Conservation (phyloP, 2,329 filamentous ascomycete species). For the Parastagonospora avenae region DNA sequence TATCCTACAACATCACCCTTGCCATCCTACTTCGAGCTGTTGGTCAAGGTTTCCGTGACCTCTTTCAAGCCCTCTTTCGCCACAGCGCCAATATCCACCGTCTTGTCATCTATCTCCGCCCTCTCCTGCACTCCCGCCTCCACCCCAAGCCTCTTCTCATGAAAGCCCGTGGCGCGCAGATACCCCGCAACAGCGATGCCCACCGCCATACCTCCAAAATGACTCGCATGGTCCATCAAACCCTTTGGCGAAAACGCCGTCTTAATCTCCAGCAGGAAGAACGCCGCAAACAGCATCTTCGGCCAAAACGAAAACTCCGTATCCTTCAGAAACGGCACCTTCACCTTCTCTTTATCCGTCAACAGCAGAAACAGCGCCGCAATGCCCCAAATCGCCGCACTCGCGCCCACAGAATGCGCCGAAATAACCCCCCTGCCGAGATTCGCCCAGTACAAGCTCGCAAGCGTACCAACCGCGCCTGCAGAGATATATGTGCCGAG, state of each 20-base stretch:
- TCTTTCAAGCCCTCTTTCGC: conserved; percentile 28
- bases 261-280: conserved; percentile 32
- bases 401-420: conserved; percentile 39
- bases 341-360: conserved; percentile 37
- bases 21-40: neutral
- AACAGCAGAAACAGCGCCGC: conserved; percentile 35
- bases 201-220: conserved; percentile 41
- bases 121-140: conserved; percentile 14
- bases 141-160: conserved; percentile 15
- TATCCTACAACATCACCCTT: neutral
- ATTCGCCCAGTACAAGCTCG: conserved; percentile 41
- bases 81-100: conserved; percentile 30
- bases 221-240: conserved; percentile 41
- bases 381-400: conserved; percentile 43
- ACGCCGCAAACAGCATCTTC: conserved; percentile 33
- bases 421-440: conserved; percentile 33
- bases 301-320: conserved; percentile 35
- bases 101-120: conserved; percentile 21
- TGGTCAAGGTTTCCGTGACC: conserved; percentile 40
- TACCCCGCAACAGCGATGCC: conserved; percentile 34
- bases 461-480: conserved; percentile 40
- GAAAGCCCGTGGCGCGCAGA: conserved; percentile 31
- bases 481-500: conserved; percentile 42
- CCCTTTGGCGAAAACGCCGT: conserved; percentile 15
- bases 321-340: conserved; percentile 39